Evolutionary conservation across 495 filamentous ascomycete species (phyloP), one percentile per base, ranked within the genome.

Genomic region (Mytilinidion resinicola): DNA sequence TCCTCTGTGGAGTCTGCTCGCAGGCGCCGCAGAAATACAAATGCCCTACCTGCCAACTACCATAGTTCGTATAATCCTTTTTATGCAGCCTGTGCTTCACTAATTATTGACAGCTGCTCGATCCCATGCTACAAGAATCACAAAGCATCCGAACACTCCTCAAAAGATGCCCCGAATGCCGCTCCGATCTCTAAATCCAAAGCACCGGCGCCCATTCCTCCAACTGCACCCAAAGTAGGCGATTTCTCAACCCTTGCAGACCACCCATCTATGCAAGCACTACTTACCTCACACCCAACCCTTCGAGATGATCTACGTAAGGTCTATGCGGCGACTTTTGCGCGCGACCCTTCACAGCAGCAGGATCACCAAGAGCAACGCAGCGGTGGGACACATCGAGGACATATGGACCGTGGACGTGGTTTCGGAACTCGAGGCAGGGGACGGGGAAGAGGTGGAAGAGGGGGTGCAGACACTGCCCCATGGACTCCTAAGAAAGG

Each of bases 371-470:
- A 49, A 3, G 78, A 78, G 30, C 80, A 77, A 9, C 78, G 79
- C 1, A 81, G 81, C 9, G 80, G 78, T 53, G 82, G 82, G 20
- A 78, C 74, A 61, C 72, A 78, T 55, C 78, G 71, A 7, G 78
- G 80, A 56, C 74, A 77, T 7, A 53, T 47, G 54, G 67, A 61
- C 65, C 79, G 71, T 47, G 84, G 84, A 51, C 79, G 72, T 4
- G 85, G 83, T n/a, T 84, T 82, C 12, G 85, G 84, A 6, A 70
- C 74, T 35, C 77, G 76, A 48, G 79, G 78, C 35, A 82, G 77
- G 7, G 73, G 73, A 9, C 73, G 74, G 4, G 76, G 78, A 33
- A 71, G 56, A 34, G 61, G 60, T 42, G 76, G 70, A 19, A 80
- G 74, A 50, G 71, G 62, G 25, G 30, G n/a, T 20, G 3, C 17